Conservation (phyloP, 1,284 basidiomycete genomes). For the Trichosporon sp. region DNA sequence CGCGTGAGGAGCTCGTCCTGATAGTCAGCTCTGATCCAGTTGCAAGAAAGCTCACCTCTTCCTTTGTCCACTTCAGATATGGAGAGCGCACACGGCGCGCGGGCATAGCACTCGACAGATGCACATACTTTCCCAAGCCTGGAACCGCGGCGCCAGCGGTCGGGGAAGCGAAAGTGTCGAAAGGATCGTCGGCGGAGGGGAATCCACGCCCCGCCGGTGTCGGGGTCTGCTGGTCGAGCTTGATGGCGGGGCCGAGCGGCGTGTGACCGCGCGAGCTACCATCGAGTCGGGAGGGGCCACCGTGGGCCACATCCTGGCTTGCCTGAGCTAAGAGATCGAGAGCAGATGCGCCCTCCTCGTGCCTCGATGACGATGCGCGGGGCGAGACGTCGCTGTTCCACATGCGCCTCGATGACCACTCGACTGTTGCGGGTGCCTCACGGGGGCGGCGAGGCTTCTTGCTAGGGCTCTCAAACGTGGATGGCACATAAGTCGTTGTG, state of each 20-base stretch:
- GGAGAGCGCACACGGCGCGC: conserved; percentile 39
- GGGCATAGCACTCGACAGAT: conserved; percentile 38
- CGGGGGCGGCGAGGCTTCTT: conserved; percentile 21
- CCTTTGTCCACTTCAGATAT: conserved; percentile 46
- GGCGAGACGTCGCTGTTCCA: conserved; percentile 9
- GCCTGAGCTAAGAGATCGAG: conserved; percentile 42
- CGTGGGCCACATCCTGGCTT: conserved; percentile 26
- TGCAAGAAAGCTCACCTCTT: conserved; percentile 32
- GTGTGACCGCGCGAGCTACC: conserved; percentile 11
- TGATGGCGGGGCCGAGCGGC: conserved; percentile 35
- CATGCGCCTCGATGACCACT: conserved; percentile 17
- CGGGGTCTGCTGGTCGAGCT: conserved; percentile 16
- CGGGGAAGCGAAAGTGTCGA: conserved; percentile 30
- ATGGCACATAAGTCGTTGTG: not conserved
- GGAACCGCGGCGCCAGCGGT: conserved; percentile 35
- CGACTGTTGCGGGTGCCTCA: conserved; percentile 18
- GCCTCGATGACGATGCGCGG: not conserved
- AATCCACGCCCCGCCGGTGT: not conserved
- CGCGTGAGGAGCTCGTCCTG: conserved; percentile 45
- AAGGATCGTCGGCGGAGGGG: conserved; percentile 14
- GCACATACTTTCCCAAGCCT: conserved; percentile 44
- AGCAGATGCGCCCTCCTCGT: conserved; percentile 26
- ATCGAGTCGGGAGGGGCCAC: not conserved
- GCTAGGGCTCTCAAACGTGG: conserved; percentile 23
- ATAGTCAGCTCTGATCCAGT: not conserved